Base-by-base conservation (phyloP, 2,329 filamentous ascomycete genomes). In the Cryphonectria carpinicola region DNA sequence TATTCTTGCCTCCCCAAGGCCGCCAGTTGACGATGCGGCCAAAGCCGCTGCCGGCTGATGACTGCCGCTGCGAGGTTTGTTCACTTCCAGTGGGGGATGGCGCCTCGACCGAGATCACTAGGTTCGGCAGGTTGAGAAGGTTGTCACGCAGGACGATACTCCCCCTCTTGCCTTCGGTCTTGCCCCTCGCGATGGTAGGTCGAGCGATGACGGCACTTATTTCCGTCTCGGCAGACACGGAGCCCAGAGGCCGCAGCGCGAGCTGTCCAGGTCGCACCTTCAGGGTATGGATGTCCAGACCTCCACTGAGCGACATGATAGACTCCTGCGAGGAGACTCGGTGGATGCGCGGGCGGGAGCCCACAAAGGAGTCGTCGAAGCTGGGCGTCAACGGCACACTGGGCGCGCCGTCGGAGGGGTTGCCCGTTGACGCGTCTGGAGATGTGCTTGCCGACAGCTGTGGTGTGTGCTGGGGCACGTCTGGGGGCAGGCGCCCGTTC, bases 231-330 rank as follows among this genome's bases (percentile, higher is more conserved):
- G 86, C 86, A 1, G 84, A 82, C 2, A 84, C 83, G 70, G 84
- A 84, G 70, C 86, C 88, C 35, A 87, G 81, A 43, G 84, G 83
- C 66, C 86, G 78, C 72, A 89, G 77, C 32, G 90, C 88, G 71
- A 96, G 86, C 76, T 97, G 93, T 46, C 92, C 93, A 0, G 93
- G 93, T 4, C 92, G 88, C 1, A 87, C 86, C 76, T 91, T 90
- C 5, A 97, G 85, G 0, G 92, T 94, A 79, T 97, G 94, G 65
- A 97, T 97, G 78, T 98, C 95, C 79, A 97, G 91, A 2, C 94
- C 94, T 4, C 94, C 94, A 0, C 91, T 89, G 1, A 97, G 87
- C 0, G 95, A 98, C 75, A 98, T 88, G 72, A 98, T 90, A 25
- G 93, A 97, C 78, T 98, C 95, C 75, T 97, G 94, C 1, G 95